phyloP scores from a whole-genome alignment of 805 yeast species.

The Saccharomycopsis sp. region DNA sequence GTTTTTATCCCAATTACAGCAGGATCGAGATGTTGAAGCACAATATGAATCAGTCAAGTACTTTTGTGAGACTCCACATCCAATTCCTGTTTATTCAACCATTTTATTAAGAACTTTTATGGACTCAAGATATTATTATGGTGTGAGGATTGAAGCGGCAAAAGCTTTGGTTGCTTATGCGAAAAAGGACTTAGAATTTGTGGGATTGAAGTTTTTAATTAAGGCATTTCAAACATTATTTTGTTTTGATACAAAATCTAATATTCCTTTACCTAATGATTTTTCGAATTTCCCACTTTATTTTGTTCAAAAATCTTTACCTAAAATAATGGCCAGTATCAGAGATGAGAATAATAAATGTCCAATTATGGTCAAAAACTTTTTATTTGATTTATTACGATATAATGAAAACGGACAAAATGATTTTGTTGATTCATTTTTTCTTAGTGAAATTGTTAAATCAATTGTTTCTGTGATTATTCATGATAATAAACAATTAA shows the following conservation, averaged over 20 bases:
- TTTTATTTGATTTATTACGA: conserved; percentile 60
- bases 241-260: conserved; percentile 56
- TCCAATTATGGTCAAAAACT: conserved; percentile 46
- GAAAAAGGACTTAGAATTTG: conserved; percentile 44
- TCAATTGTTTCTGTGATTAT: conserved; percentile 33
- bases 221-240: conserved; percentile 57
- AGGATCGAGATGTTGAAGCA: conserved; percentile 94
- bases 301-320: conserved; percentile 61
- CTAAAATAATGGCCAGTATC: conserved; percentile 47
- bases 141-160: conserved; percentile 83
- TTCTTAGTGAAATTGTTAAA: conserved; percentile 46
- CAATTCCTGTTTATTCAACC: conserved; percentile 60
- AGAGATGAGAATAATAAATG: conserved; percentile 53
- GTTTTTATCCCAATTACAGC: conserved; percentile 88
- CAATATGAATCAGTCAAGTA: conserved; percentile 74
- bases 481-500: conserved; percentile 24
- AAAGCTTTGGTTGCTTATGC: conserved; percentile 63
- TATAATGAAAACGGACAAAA: conserved; percentile 83
- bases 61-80: conserved; percentile 52
- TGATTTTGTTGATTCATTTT: conserved; percentile 61
- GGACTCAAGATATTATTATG: conserved; percentile 81
- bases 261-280: conserved; percentile 71
- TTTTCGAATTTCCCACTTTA: conserved; percentile 63
- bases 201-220: conserved; percentile 65
- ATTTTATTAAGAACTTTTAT: conserved; percentile 67